Evolutionary conservation across 75 land plant species (phyloP).

Genomic region (Pinus albicaulis): DNA sequence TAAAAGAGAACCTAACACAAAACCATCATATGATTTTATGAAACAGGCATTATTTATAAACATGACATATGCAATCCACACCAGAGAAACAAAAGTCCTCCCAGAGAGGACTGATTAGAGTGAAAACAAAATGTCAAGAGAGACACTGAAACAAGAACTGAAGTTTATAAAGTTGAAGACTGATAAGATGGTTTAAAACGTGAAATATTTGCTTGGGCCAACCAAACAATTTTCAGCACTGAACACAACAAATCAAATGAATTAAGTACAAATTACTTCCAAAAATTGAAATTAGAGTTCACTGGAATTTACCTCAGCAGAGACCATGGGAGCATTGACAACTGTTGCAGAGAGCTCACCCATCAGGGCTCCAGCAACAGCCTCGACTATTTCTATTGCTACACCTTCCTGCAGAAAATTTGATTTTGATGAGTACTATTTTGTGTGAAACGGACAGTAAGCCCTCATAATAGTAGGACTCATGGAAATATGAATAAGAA

Average conservation of each 20-base stretch:
- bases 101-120: neutral
- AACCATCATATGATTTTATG: neutral
- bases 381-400: slow-evolving; percentile 78
- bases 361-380: slow-evolving; percentile 63
- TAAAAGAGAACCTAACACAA: slow-evolving; percentile 60
- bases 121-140: neutral
- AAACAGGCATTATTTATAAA: neutral
- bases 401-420: slow-evolving; percentile 61
- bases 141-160: neutral
- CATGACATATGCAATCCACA: neutral
- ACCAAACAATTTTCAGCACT: neutral
- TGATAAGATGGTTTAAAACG: neutral
- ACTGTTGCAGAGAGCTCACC: slow-evolving; percentile 77
- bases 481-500: neutral
- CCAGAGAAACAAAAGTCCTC: neutral
- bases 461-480: neutral
- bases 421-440: neutral
- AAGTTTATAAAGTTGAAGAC: neutral
- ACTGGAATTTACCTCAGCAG: slow-evolving; percentile 46
- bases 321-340: slow-evolving; percentile 80
- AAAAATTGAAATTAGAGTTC: neutral
- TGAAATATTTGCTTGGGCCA: neutral
- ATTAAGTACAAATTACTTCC: neutral
- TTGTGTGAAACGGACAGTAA: neutral
- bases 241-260: neutral